Base-by-base conservation (phyloP, 1,284 basidiomycete species). In the Serendipita sp. region DNA sequence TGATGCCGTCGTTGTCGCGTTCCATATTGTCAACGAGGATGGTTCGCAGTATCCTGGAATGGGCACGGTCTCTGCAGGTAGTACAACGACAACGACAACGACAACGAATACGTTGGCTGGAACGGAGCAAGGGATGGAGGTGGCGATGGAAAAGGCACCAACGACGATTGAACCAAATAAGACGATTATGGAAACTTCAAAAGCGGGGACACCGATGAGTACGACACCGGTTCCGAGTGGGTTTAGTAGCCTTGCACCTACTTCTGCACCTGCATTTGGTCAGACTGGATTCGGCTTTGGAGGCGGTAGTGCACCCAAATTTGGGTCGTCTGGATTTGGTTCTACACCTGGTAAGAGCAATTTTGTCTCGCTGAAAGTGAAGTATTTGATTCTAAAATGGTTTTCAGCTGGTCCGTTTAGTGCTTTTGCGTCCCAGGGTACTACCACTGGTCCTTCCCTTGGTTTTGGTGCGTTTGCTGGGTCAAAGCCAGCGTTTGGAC, bases 1-100 rank as follows among this genome's bases (percentile, higher is more conserved):
- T 64, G 90, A 93, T 68, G 90, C 90, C 17, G 87, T 88, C 0
- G 64, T 93, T 41, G 78, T 85, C 43, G 89, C 78, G 2, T 93
- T 91, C 85, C 77, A 84, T 68, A 70, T 89, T 41, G 80, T 89
- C 58, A 83, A 88, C 69, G 75, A 78, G 2, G 73, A 73, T 22
- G 75, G 75, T 1, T 69, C 66, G 4, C 72, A 77, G 3, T 90
- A 87, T 69, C 74, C 77, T 47, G 81, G 81, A 26, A 82, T 88
- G 78, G 53, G 26, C 8, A n/a, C 10, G 1, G 53, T 77, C 3
- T 65, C 70, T 4, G 22, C 66, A 12, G 60, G 65, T 13, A 44
- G 66, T 6, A 60, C 64, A 35, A 43, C 63, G 38, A 62, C 64
- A 10, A 60, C 43, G 41, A 50, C 61, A 17, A 38, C 17, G 43